Evolutionary conservation across 2,329 filamentous ascomycete genomes (phyloP), one percentile per base, ranked within the genome.

Genomic region (Fusarium pseudocircinatum): DNA sequence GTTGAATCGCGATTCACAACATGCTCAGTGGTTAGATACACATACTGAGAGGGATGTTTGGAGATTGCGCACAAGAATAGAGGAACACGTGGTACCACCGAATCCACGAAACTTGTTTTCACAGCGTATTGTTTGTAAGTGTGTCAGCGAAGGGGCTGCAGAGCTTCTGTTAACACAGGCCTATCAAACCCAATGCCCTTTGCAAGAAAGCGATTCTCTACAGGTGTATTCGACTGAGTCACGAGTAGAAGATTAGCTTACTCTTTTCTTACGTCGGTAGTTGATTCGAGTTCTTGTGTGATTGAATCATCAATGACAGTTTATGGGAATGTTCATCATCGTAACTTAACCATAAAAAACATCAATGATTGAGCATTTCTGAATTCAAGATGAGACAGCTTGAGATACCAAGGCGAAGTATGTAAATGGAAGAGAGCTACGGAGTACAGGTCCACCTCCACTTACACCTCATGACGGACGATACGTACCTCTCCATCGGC

Each of bases 71-170:
- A 60, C 53, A 70, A 66, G 58, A 30, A 46, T 46, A 54, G 47
- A 63, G 42, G 30, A 53, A 46, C 34, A 72, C 63, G 74, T 63
- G 60, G 74, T 75, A 54, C 53, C 47, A 74, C 67, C n/a, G 16
- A 43, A n/a, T 22, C 58, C 32, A 49, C 52, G 50, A 69, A 40
- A 39, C 53, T 40, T 46, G 24, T 58, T 59, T 39, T 60, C 47
- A 32, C 58, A 46, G 40, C 30, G 59, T 47, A 44, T 36, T 60
- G 52, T 69, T 34, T 59, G 34, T 40, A 50, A 54, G 49, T 60
- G 61, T 44, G 58, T 28, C 26, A 28, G 26, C 26, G 26, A 28
- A 28, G 26, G 59, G 49, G 72, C 64, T 63, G 54, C 54, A 72
- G 62, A 64, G 40, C 22, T 61, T 46, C 44, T 53, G 68, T 63